Conservation (phyloP, 2,329 filamentous ascomycete genomes). For the Aspergillus novofumigatus region DNA sequence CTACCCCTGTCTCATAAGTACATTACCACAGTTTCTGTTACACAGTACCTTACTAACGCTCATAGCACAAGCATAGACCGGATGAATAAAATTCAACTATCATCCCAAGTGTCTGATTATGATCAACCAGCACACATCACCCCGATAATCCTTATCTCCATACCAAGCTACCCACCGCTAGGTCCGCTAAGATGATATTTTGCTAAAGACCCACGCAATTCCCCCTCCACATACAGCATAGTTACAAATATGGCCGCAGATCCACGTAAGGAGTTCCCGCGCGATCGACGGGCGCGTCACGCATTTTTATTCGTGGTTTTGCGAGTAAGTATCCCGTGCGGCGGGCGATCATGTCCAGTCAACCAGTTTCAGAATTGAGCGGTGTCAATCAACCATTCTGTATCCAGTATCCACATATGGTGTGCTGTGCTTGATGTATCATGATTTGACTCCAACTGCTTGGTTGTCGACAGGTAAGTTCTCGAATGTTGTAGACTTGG, state of each 20-base stretch:
- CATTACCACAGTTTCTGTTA: neutral
- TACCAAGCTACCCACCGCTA: neutral
- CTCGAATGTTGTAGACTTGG: neutral
- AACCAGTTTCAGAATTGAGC: neutral
- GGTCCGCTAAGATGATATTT: neutral
- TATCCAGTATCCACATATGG: neutral
- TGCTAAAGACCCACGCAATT: neutral
- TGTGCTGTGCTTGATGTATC: neutral
- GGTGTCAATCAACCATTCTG: too few species aligned
- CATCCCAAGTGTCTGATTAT: neutral
- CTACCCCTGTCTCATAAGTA: neutral
- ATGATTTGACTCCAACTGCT: neutral
- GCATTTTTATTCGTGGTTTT: conserved; percentile 5
- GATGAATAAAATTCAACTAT: neutral
- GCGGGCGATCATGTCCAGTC: conserved; percentile 7
- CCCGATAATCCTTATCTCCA: neutral
- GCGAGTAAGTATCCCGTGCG: conserved; percentile 6
- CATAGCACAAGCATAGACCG: neutral
- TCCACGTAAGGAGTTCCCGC: conserved; percentile 24
- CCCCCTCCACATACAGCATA: neutral
- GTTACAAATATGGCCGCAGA: conserved; percentile 13
- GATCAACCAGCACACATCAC: neutral
- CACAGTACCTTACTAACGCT: neutral
- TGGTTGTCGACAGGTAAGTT: too few species aligned
- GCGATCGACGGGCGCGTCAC: conserved; percentile 19